phyloP scores from a whole-genome alignment of 257 asterid genomes.

The Eucommia ulmoides region DNA sequence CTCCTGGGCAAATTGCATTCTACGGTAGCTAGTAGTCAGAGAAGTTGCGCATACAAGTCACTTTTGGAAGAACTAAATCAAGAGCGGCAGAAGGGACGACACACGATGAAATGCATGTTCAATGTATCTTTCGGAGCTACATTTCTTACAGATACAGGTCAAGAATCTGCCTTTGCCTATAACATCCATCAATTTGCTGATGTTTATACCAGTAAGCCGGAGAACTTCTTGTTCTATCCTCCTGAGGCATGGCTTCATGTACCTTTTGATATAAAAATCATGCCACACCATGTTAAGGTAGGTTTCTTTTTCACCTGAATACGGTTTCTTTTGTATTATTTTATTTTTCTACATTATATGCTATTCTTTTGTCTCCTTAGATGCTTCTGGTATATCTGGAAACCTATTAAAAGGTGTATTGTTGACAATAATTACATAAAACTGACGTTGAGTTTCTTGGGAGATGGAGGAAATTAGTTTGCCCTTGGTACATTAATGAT shows the following conservation, averaged over 20 bases:
- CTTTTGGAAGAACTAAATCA: slow-evolving; percentile 71
- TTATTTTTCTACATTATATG: not conserved
- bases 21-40: slow-evolving; percentile 36
- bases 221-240: slow-evolving; percentile 74
- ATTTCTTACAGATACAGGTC: slow-evolving; percentile 83
- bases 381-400: too few relatives aligned
- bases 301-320: slow-evolving; percentile 2
- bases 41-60: slow-evolving; percentile 40
- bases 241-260: slow-evolving; percentile 96
- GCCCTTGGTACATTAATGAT: too few relatives aligned
- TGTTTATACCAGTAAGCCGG: slow-evolving; percentile 92
- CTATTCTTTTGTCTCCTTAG: not conserved
- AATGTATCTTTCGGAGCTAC: slow-evolving; percentile 89
- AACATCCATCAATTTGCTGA: slow-evolving; percentile 94
- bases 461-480: too few relatives aligned
- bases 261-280: slow-evolving; percentile 81
- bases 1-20: slow-evolving; percentile 84
- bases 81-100: slow-evolving; percentile 73
- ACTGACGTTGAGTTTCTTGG: too few relatives aligned
- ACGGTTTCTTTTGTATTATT: not conserved
- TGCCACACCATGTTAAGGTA: slow-evolving; percentile 99
- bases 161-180: slow-evolving; percentile 88
- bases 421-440: too few relatives aligned
- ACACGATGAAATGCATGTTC: slow-evolving; percentile 70
- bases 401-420: too few relatives aligned